Evolutionary conservation across 208 protist genomes (phyloP), one percentile per base, ranked within the genome.

Genomic region (Phytomonas sp.): DNA sequence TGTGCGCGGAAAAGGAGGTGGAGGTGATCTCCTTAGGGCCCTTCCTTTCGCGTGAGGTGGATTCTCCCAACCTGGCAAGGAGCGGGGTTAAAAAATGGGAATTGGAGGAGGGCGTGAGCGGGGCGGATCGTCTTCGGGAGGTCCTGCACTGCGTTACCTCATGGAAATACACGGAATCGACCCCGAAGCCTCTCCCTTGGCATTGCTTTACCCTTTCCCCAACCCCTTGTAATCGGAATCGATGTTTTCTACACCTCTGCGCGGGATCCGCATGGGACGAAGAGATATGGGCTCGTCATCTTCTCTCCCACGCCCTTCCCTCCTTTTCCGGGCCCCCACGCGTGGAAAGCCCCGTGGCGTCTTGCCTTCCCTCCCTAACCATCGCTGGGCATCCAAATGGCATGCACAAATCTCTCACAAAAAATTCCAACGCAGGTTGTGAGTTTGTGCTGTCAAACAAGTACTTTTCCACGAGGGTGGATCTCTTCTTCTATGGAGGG

Each of bases 51-150:
- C 29, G 6, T 9, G 71, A 71, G 15, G 71, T 26, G 0, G 46
- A 66, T 43, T 51, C 6, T 6, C 33, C 33, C 1, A 6, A 34
- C 33, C 33, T 34, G 33, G 6, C 4, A 6, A 34, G 6, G 33
- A 34, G 33, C 6, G 33, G 6, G 6, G 6, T 1, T 34, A 6
- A 34, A 34, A 34, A 7, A 6, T 6, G 33, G 1, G 33, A 34
- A 34, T 34, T 20, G 1, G 40, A 46, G 40, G 40, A 67, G 30
- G 79, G 73, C 9, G 74, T 79, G 13, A 63, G 51, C 9, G 79
- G 73, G n/a, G 67, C 73, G n/a, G 75, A 84, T 33, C 82, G 82
- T 31, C 76, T 91, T 36, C 67, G 68, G 4, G 85, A 91, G 70
- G 64, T 79, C 13, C 73, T 91, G 2, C 85, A 91, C 60, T 73